Evolutionary conservation across 2,329 filamentous ascomycete species (phyloP), one percentile per base, ranked within the genome.

Genomic region (Cryphonectria parasitica): DNA sequence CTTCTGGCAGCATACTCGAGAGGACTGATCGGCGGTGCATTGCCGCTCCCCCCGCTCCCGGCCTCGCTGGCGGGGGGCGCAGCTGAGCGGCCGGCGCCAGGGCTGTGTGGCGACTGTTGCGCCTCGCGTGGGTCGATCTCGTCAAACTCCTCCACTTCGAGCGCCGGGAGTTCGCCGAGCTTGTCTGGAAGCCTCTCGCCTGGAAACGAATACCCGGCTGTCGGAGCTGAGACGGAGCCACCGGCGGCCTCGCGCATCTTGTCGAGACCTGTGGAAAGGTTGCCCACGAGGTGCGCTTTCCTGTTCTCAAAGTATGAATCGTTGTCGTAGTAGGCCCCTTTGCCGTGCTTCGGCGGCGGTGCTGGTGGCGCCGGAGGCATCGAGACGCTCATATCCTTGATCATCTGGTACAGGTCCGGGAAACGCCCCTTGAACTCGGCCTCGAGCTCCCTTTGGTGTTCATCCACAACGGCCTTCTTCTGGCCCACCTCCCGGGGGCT

Each of bases 91-190:
- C 10, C 76, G 75, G 66, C 72, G 74, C 64, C 76, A 71, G 45
- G 85, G 43, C 88, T 81, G 71, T 85, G 83, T 67, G 81, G 80
- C n/a, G 86, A 81, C 76, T 86, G 81, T 76, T 86, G 81, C 56
- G 82, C 83, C 73, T 84, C 69, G 54, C 71, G 85, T 22, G 81
- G 77, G 41, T 83, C 82, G 73, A 83, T 83, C 58, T 82, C 82
- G 54, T 82, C 80, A 39, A 77, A 78, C 52, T 78, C 77, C 34
- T 78, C 77, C 13, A 75, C 72, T 45, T 72, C 67, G 17, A 67
- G 60, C 2, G 64, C 49, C 25, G 72, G 63, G 22, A 69, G 56
- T 41, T 69, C 68, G 31, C 70, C 73, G 10, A 71, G 65, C 66
- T 73, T 74, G 62, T 73, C 72, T n/a, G 67, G 71, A 1, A 65